phyloP scores from a whole-genome alignment of 2,329 filamentous ascomycete genomes.

The Diaporthe capsici region DNA sequence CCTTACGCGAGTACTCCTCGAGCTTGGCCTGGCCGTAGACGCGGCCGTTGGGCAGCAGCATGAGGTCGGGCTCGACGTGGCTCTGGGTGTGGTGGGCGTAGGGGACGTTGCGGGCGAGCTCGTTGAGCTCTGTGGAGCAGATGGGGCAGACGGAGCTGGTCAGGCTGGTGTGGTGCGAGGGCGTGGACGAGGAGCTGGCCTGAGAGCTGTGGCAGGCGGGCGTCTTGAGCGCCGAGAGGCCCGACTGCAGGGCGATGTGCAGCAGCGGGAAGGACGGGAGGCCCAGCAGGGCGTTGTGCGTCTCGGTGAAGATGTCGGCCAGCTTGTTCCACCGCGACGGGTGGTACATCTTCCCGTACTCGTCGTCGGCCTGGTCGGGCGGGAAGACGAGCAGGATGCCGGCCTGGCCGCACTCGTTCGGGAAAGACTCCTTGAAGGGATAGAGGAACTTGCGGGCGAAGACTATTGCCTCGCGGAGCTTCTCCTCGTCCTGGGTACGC shows the following conservation, averaged over 20 bases:
- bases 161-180: constrained; percentile 64
- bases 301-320: constrained; percentile 84
- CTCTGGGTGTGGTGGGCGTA: constrained; percentile 97
- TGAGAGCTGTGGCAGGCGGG: constrained; percentile 80
- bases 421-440: constrained; percentile 75
- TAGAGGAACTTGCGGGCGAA: constrained; percentile 88
- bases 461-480: constrained; percentile 80
- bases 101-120: constrained; percentile 87
- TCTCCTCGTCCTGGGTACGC: constrained; percentile 73
- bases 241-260: constrained; percentile 90
- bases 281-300: constrained; percentile 88
- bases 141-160: constrained; percentile 91
- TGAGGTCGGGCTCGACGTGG: constrained; percentile 88
- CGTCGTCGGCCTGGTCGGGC: constrained; percentile 63
- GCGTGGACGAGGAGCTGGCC: constrained; percentile 42
- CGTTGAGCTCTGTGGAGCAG: constrained; percentile 94
- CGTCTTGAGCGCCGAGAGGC: constrained; percentile 94
- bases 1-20: constrained; percentile 82
- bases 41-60: constrained; percentile 88
- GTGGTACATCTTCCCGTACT: constrained; percentile 76
- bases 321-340: constrained; percentile 80
- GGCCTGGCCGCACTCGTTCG: constrained; percentile 77
- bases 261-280: constrained; percentile 87
- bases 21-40: constrained; percentile 86
- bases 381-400: constrained; percentile 85